A percentile compares a stretch with the other conserved stretches of the same genome.
Evolutionary conservation across 768 basidiomycete genomes (phyloP).

Genomic region (Tricholoma sp.): DNA sequence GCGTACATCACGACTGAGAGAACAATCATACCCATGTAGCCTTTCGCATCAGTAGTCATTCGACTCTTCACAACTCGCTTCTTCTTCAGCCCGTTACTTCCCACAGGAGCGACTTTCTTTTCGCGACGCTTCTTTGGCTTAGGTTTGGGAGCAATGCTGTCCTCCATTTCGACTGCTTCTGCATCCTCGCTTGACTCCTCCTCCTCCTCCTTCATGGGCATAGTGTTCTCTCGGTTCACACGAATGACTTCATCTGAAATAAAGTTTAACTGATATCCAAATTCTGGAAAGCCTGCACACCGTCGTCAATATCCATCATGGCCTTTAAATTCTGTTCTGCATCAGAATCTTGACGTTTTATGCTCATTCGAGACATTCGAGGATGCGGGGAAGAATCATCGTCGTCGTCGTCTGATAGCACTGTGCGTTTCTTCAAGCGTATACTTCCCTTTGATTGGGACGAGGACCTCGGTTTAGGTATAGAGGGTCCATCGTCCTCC

Average conservation of each 20-base stretch:
- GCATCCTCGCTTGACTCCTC: conserved; percentile 19
- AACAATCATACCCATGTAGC: conserved; percentile 58
- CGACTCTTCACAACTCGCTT: conserved; percentile 57
- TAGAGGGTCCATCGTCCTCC: conserved; percentile 16
- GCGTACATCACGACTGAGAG: neutral
- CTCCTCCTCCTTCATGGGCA: conserved; percentile 15
- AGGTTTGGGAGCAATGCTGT: conserved; percentile 25
- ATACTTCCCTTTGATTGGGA: conserved; percentile 15
- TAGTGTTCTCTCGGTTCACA: conserved; percentile 17
- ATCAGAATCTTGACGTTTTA: conserved; percentile 27
- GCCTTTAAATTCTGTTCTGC: conserved; percentile 47
- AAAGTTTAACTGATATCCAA: neutral
- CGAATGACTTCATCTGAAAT: conserved; percentile 28
- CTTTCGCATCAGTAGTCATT: conserved; percentile 54
- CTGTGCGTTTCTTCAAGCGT: conserved; percentile 40
- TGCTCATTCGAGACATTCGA: conserved; percentile 28
- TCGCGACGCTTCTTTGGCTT: conserved; percentile 37
- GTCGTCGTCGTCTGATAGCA: conserved; percentile 64
- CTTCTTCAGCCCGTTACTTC: conserved; percentile 75
- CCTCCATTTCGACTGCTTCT: conserved; percentile 34
- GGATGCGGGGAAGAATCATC: conserved; percentile 31
- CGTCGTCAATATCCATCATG: conserved; percentile 78
- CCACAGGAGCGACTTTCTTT: conserved; percentile 68
- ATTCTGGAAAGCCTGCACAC: conserved; percentile 27
- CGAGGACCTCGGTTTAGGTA: neutral